Evolutionary conservation across 371 early-diverging fungal species (phyloP).

Genomic region (Lichtheimia ramosa): DNA sequence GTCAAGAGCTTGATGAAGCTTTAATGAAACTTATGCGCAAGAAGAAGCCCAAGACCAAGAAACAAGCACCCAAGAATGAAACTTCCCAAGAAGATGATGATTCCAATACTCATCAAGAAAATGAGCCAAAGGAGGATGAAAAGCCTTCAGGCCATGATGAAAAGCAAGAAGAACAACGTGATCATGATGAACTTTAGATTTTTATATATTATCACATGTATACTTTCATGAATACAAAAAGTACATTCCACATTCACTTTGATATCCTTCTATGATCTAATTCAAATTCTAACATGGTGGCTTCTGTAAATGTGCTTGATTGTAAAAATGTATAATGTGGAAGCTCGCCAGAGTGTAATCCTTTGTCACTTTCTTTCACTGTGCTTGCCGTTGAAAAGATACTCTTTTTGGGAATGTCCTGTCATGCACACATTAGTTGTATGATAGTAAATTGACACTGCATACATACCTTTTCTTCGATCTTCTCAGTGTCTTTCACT

Average conservation of each 20-base stretch:
- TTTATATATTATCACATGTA: neutral
- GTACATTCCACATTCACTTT: neutral
- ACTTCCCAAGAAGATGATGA: constrained; percentile 14
- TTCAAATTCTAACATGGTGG: constrained; percentile 12
- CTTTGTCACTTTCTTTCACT: too few relatives aligned
- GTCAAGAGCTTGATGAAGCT: constrained; percentile 51
- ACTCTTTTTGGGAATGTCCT: too few relatives aligned
- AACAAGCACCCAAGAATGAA: constrained; percentile 19
- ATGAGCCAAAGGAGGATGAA: neutral
- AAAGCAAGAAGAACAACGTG: constrained; percentile 1
- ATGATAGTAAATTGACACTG: too few relatives aligned
- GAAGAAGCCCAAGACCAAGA: constrained; percentile 57
- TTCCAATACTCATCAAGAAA: neutral
- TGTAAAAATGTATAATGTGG: neutral
- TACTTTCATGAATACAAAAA: neutral
- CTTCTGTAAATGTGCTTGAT: constrained; percentile 4
- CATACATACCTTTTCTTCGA: too few relatives aligned
- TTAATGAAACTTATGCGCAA: constrained; percentile 53
- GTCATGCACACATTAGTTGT: too few relatives aligned
- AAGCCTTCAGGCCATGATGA: neutral
- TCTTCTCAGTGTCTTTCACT: too few relatives aligned
- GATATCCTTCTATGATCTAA: neutral
- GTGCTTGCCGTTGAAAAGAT: too few relatives aligned
- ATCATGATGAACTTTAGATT: constrained; percentile 12
- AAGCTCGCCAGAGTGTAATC: neutral